A percentile compares a stretch with the other conserved stretches of the same genome.
Evolutionary conservation across 2,329 filamentous ascomycete genomes (phyloP).

Genomic region (Xylariaceae sp.): DNA sequence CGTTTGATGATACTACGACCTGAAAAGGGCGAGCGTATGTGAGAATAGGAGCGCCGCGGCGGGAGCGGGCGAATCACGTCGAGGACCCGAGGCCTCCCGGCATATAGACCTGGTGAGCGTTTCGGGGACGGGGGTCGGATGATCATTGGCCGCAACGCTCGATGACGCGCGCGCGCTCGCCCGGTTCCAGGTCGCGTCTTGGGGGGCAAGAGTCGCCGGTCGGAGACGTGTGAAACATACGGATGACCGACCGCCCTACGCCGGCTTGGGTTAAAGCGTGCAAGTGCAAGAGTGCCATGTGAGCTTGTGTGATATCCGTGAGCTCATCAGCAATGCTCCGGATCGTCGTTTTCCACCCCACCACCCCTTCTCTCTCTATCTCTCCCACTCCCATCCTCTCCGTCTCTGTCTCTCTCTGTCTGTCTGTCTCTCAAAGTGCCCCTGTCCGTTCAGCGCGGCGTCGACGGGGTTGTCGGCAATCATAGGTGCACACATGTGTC

Average conservation of each 20-base stretch:
- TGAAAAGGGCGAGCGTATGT: too few relatives aligned
- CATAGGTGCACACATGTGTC: conserved; percentile 21
- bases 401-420: too few relatives aligned
- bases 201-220: conserved; percentile 8
- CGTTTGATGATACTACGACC: too few relatives aligned
- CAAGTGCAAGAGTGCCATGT: conserved; percentile 10
- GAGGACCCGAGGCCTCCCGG: conserved; percentile 11
- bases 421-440: too few relatives aligned
- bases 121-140: conserved; percentile 11
- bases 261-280: conserved; percentile 2
- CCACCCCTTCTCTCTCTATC: not conserved
- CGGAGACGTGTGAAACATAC: conserved; percentile 19
- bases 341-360: conserved; percentile 16
- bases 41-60: not conserved
- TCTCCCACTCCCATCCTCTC: too few relatives aligned
- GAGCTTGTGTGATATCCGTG: conserved; percentile 16
- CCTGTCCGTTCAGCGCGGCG: too few relatives aligned
- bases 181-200: conserved; percentile 13
- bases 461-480: conserved; percentile 7
- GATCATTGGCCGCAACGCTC: conserved; percentile 17
- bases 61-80: conserved; percentile 24
- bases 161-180: conserved; percentile 19
- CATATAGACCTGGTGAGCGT: conserved; percentile 19
- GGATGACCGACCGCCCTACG: conserved; percentile 13
- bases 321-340: conserved; percentile 12